phyloP scores from a whole-genome alignment of 306 rosid genomes.

The Inga laurina region DNA sequence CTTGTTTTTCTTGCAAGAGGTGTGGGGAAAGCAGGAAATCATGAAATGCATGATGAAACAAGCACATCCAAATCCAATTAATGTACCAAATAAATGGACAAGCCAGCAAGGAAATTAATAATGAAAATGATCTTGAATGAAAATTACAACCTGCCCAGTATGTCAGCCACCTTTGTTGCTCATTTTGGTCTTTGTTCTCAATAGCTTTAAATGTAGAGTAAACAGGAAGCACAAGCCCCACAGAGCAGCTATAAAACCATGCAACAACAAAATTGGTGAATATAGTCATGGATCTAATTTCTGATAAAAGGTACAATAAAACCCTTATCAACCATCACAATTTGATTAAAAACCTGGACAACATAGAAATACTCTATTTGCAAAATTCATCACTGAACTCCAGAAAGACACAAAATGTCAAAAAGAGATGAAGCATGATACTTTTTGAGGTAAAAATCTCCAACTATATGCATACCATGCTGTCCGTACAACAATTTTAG shows the following conservation, averaged over 20 bases:
- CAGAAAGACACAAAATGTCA: background rate
- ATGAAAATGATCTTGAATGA: constrained; percentile 10
- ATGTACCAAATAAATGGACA: background rate
- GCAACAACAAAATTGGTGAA: constrained; percentile 16
- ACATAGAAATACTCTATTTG: background rate
- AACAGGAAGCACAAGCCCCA: constrained; percentile 54
- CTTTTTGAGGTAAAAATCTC: background rate
- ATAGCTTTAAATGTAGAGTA: constrained; percentile 65
- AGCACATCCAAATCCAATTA: background rate
- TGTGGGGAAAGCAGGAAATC: background rate
- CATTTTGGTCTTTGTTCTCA: constrained; percentile 48
- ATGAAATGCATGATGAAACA: background rate
- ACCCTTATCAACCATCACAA: background rate
- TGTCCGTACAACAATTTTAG: constrained; percentile 45
- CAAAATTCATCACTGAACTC: constrained; percentile 10
- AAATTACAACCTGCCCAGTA: constrained; percentile 59
- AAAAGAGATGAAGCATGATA: background rate
- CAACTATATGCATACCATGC: constrained; percentile 43
- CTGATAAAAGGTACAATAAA: background rate
- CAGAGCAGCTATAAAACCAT: constrained; percentile 50
- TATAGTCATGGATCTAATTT: background rate
- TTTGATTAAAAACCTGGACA: background rate
- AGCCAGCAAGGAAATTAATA: background rate
- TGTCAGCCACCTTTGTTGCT: constrained; percentile 53
- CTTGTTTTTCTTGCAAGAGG: background rate